Evolutionary conservation across 257 asterid species (phyloP), one percentile per base, ranked within the genome.

Genomic region (Jaltomata sinuosa): DNA sequence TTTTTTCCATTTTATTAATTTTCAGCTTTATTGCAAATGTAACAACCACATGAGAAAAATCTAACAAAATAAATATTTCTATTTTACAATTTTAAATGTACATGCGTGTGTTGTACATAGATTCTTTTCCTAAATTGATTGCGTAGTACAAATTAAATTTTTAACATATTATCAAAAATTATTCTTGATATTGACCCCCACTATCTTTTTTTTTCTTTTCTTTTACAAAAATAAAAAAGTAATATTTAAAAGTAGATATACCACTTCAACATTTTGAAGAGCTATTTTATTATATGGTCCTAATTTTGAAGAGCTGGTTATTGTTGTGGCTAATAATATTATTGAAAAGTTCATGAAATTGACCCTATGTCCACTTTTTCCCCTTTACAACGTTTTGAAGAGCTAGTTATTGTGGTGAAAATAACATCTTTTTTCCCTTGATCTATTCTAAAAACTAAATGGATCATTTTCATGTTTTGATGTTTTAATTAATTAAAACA

Each of bases 171-270:
- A 74, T 45, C 3, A n/a, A 45, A 22, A 25, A 25, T 7, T 25
- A 77, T 77, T 77, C 81, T 25, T 77, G 81, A 77, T 77, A 77
- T 49, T 27, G 81, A 77, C 81, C 9, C 18, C 45, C 81, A 77
- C 62, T 29, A 29, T 5, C 1, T 40, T 11, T 22, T 25, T 11
- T 22, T 22, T 71, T 32, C 38, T 11, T 40, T 42, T 12, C 1
- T 40, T 40, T 71, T 71, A 2, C 21, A 5, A 64, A 61, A 29
- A 52, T n/a, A n/a, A n/a, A 3, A 40, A 22, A 22, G 34, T 40
- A 40, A 71, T 6, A 5, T 40, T 21, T 62, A 65, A 6, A 27
- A 7, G 18, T 71, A 76, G n/a, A 38, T 10, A 12, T 72, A 22
- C n/a, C 81, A 47, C 62, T 77, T 77, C 81, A 49, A 29, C 1